Evolutionary conservation across 441 rosid species (phyloP).

Genomic region (Erodium chrysanthum): DNA sequence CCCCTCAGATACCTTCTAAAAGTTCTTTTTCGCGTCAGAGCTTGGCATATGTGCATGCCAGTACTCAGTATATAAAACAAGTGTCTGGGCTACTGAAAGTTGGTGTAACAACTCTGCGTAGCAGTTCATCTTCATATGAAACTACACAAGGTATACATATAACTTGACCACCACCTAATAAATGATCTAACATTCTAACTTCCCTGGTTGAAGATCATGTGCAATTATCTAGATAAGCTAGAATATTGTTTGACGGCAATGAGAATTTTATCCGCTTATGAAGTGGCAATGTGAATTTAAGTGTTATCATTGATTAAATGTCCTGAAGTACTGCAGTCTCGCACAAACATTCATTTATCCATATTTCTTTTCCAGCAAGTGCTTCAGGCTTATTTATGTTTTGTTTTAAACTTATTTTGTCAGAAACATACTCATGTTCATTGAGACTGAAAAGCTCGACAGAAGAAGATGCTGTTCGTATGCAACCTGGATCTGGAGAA

Average conservation of each 20-base stretch:
- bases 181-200: background rate
- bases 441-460: slow-evolving; percentile 71
- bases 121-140: slow-evolving; percentile 84
- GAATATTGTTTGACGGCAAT: background rate
- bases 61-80: slow-evolving; percentile 83
- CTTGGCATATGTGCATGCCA: slow-evolving; percentile 88
- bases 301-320: background rate
- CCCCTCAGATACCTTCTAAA: slow-evolving; percentile 50
- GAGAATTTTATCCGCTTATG: background rate
- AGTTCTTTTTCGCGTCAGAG: slow-evolving; percentile 83
- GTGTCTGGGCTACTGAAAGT: slow-evolving; percentile 82
- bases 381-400: background rate
- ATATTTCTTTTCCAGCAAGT: background rate
- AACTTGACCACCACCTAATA: background rate
- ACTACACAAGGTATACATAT: slow-evolving; percentile 51
- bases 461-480: slow-evolving; percentile 62
- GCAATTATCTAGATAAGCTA: background rate
- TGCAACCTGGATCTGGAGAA: slow-evolving; percentile 98
- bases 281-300: background rate
- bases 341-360: background rate
- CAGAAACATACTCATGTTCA: slow-evolving; percentile 73
- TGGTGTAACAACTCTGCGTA: slow-evolving; percentile 83
- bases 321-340: too few species aligned
- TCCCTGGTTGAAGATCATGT: background rate
- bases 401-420: slow-evolving; percentile 6